phyloP scores from a whole-genome alignment of 768 basidiomycete species.

The Lactarius akahatsu region DNA sequence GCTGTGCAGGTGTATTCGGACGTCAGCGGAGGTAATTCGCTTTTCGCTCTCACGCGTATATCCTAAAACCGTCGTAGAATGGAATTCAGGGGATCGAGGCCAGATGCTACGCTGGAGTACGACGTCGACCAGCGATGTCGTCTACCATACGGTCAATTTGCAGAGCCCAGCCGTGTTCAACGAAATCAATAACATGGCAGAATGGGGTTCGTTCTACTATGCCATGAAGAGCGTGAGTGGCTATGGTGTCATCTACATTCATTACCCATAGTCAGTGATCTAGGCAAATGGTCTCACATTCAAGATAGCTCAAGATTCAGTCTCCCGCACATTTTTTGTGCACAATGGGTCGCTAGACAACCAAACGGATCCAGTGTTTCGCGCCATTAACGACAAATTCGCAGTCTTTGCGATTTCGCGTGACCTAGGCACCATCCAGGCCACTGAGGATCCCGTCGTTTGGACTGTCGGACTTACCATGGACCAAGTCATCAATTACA shows the following conservation, averaged over 20 bases:
- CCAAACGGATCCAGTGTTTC: slow-evolving; percentile 17
- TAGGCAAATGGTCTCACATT: slow-evolving; percentile 26
- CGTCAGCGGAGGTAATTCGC: slow-evolving; percentile 38
- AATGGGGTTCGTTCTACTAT: slow-evolving; percentile 29
- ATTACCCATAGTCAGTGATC: neutral
- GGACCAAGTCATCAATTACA: neutral
- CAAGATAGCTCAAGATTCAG: slow-evolving; percentile 21
- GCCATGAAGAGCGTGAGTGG: slow-evolving; percentile 24
- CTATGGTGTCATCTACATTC: neutral
- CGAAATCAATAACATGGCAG: slow-evolving; percentile 24
- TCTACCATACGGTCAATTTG: slow-evolving; percentile 25
- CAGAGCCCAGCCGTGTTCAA: slow-evolving; percentile 11
- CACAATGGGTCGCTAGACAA: slow-evolving; percentile 27
- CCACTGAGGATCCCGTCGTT: slow-evolving; percentile 14
- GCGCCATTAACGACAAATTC: slow-evolving; percentile 26
- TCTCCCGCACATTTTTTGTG: slow-evolving; percentile 29
- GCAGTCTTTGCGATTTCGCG: slow-evolving; percentile 33
- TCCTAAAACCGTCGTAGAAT: slow-evolving; percentile 24
- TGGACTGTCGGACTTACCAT: neutral
- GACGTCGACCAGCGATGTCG: neutral
- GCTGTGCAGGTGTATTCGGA: slow-evolving; percentile 42
- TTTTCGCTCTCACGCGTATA: neutral
- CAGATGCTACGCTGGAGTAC: slow-evolving; percentile 14
- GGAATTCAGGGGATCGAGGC: slow-evolving; percentile 30
- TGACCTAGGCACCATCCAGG: slow-evolving; percentile 32